These are phyloP conservation scores for Acanthamoeba triangularis DNA, from an alignment of 208 protist genomes.

Conservation along the genomic window DNA sequence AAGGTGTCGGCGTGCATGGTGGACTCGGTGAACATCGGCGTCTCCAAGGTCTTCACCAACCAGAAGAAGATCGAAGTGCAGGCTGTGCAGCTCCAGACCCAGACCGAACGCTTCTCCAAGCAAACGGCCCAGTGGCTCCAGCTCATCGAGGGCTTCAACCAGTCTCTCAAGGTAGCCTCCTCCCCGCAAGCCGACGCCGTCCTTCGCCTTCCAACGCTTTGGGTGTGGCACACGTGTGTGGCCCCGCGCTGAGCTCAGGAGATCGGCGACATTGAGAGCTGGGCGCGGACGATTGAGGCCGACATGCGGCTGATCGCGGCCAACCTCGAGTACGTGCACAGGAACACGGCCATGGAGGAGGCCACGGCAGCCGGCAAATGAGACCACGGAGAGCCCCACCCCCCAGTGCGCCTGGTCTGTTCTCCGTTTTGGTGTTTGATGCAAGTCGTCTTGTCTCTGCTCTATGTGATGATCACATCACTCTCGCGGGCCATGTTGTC, in stretches of 20 bases:
- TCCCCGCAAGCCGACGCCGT: background rate
- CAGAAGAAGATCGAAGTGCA: constrained; percentile 78
- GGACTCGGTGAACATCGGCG: constrained; percentile 79
- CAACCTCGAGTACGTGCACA: constrained; percentile 76
- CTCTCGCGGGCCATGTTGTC: background rate
- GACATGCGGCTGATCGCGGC: constrained; percentile 77
- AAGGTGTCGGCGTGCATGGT: constrained; percentile 68
- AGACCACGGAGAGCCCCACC: background rate
- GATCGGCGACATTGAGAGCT: constrained; percentile 78
- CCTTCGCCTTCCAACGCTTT: background rate
- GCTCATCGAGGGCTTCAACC: constrained; percentile 78
- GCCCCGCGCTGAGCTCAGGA: background rate
- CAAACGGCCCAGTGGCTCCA: constrained; percentile 74
- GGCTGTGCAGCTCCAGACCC: constrained; percentile 66
- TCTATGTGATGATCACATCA: background rate
- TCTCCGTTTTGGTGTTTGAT: background rate
- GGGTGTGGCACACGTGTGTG: background rate
- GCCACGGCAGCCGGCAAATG: background rate
- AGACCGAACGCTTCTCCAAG: constrained; percentile 76
- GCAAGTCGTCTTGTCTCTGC: background rate
- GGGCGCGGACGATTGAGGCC: constrained; percentile 67
- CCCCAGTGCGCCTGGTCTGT: background rate
- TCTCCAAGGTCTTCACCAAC: constrained; percentile 76
- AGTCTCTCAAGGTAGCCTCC: constrained; percentile 76
- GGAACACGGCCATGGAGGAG: constrained; percentile 71